Conservation (phyloP, 768 basidiomycete genomes). For the Kwoniella shandongensis region DNA sequence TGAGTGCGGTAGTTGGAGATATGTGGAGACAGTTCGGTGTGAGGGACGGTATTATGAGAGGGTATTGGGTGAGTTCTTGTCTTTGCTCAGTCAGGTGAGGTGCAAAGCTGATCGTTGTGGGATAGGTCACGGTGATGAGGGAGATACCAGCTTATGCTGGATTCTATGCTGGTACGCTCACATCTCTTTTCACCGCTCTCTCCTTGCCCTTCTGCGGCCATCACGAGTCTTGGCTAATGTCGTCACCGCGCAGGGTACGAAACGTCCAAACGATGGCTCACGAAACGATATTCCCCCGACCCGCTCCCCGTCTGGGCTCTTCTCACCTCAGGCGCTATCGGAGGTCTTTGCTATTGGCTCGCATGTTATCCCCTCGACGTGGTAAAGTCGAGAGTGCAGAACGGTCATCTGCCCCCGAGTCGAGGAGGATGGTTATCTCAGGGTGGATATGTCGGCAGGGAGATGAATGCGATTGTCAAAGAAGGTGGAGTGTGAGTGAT, state of each 20-base stretch:
- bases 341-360: slow-evolving; percentile 83
- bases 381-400: slow-evolving; percentile 85
- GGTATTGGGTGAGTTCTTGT: slow-evolving; percentile 75
- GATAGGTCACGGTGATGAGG: slow-evolving; percentile 78
- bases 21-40: slow-evolving; percentile 90
- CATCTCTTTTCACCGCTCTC: not conserved
- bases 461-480: slow-evolving; percentile 65
- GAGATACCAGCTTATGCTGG: slow-evolving; percentile 97
- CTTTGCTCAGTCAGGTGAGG: not conserved
- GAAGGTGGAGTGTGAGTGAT: slow-evolving; percentile 71
- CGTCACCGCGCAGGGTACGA: slow-evolving; percentile 67
- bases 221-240: slow-evolving; percentile 52
- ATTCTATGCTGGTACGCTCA: slow-evolving; percentile 57
- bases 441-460: slow-evolving; percentile 68
- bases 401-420: slow-evolving; percentile 69
- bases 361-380: slow-evolving; percentile 91
- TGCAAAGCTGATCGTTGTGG: not conserved
- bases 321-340: slow-evolving; percentile 54
- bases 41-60: slow-evolving; percentile 85
- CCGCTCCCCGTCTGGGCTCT: slow-evolving; percentile 32
- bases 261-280: slow-evolving; percentile 77
- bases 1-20: slow-evolving; percentile 69
- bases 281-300: slow-evolving; percentile 37
- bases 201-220: slow-evolving; percentile 56
- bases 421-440: slow-evolving; percentile 57